Conservation (phyloP, 2,329 filamentous ascomycete species). For the Alternaria triticina region DNA sequence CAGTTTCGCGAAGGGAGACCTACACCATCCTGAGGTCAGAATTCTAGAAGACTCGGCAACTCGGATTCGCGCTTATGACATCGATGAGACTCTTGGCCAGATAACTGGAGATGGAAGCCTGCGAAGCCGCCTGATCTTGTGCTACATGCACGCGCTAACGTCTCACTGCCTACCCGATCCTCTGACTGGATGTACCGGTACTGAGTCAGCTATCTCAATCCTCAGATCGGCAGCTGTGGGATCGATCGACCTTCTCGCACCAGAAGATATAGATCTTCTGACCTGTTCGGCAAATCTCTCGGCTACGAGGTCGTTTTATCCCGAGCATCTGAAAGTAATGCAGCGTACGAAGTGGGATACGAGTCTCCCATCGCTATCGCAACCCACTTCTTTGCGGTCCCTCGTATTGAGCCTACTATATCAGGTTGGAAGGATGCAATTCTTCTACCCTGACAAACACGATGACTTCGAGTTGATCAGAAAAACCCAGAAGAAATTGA, state of each 20-base stretch:
- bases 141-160: conserved; percentile 62
- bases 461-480: conserved; percentile 3
- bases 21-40: conserved; percentile 19
- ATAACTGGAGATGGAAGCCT: conserved; percentile 59
- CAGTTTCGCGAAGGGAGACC: not conserved
- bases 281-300: conserved; percentile 37
- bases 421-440: conserved; percentile 18
- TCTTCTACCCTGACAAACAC: conserved; percentile 19
- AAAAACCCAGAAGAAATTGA: not conserved
- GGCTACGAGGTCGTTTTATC: conserved; percentile 54
- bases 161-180: conserved; percentile 60
- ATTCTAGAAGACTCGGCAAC: conserved; percentile 19
- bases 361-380: conserved; percentile 46
- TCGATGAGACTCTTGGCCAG: conserved; percentile 59
- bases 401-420: conserved; percentile 32
- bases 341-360: conserved; percentile 54
- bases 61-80: conserved; percentile 53
- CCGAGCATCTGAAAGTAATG: conserved; percentile 49
- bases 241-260: conserved; percentile 54
- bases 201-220: conserved; percentile 60
- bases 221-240: conserved; percentile 57
- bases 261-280: conserved; percentile 26
- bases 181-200: conserved; percentile 59
- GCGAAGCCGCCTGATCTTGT: conserved; percentile 59
- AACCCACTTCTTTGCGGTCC: conserved; percentile 30